Evolutionary conservation across 306 rosid species (phyloP).

Genomic region (Rosa chinensis): DNA sequence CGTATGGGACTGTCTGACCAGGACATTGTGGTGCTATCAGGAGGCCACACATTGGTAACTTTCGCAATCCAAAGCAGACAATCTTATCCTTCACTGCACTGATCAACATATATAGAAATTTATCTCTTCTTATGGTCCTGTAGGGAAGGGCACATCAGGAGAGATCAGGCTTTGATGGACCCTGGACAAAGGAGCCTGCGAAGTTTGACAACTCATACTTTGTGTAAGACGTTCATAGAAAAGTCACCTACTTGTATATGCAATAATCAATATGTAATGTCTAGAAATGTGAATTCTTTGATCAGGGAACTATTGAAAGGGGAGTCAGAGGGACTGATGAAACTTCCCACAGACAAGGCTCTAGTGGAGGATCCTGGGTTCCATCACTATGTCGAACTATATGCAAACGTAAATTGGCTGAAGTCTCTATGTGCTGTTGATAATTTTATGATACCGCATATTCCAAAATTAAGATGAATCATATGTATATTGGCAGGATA

Average conservation of each 20-base stretch:
- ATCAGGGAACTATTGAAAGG: constrained; percentile 56
- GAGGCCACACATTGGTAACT: constrained; percentile 86
- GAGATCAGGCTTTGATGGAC: constrained; percentile 78
- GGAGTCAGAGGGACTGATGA: constrained; percentile 41
- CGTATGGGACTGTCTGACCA: constrained; percentile 73
- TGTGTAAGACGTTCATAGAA: constrained; percentile 45
- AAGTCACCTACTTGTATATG: neutral
- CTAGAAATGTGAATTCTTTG: neutral
- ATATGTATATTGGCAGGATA: constrained; percentile 41
- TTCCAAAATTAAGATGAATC: neutral
- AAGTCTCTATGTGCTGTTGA: neutral
- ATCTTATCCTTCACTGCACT: neutral
- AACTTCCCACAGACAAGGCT: constrained; percentile 74
- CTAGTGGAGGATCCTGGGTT: constrained; percentile 58
- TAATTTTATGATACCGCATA: neutral
- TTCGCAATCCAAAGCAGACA: neutral
- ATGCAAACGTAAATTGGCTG: constrained; percentile 48
- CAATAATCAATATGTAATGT: neutral
- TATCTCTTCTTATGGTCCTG: constrained; percentile 13
- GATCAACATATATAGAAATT: neutral
- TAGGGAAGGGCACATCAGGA: constrained; percentile 80
- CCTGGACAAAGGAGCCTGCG: constrained; percentile 67
- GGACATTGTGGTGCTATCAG: constrained; percentile 88
- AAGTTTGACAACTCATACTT: constrained; percentile 90
- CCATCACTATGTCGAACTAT: constrained; percentile 48